Base-by-base conservation (phyloP, 768 basidiomycete genomes). In the Leccinellum luteum region DNA sequence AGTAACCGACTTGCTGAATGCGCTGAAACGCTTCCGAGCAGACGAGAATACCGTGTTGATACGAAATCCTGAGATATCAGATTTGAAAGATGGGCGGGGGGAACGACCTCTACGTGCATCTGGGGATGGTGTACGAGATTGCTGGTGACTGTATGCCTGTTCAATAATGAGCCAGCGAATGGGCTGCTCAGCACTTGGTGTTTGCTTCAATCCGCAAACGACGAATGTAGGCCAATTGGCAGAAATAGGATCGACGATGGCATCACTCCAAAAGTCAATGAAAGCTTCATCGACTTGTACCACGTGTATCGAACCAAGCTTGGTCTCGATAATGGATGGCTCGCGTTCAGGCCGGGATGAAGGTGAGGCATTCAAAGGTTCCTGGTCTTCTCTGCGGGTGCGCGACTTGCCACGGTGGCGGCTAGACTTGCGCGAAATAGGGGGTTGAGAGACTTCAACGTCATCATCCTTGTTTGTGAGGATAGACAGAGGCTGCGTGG, bases 221-320 rank as follows among this genome's bases (percentile, higher is more conserved):
- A 87, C 80, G 61, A 91, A 89, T 5, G 78, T 73, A 13, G 89
- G 89, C 89, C 86, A 90, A 44, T 74, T 70, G 1, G 77, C 69
- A 0, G 86, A 75, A 56, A 90, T 79, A 17, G 87, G 83, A 64
- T 92, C 90, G 15, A 85, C 73, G 31, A 91, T 66, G 2, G 88
- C 81, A 64, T 92, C 90, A 51, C 78, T 81, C 89, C 89, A 92
- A 67, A 90, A 90, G 69, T 92, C 90, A 54, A 91, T 73, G 68
- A 92, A 92, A 1, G 89, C 88, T 64, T 92, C 90, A 64, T 92
- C 90, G 12, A 92, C 66, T 58, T 84, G 79, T n/a, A 85, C 72
- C 34, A 82, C 61, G 9, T 64, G 64, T 8, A 71, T 64, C 2
- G 70, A 70, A 14, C 77, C 72, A 12, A 86, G 69, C 9, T 72